Base-by-base conservation (phyloP, 371 early-diverging fungal species). In the Sporodiniella umbellata region DNA sequence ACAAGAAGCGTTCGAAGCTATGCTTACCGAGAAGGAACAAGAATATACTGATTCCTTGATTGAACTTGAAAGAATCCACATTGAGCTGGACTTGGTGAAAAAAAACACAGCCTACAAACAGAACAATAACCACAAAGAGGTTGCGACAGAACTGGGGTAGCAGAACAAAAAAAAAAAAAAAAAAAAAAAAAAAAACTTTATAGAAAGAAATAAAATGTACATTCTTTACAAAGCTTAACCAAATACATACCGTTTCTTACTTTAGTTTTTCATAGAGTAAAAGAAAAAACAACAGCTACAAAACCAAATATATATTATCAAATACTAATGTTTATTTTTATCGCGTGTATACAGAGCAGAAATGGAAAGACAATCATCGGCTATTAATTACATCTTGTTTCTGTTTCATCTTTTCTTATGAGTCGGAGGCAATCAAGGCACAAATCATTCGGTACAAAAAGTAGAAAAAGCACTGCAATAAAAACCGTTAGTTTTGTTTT, bases 361-460 rank as follows among this genome's bases (percentile, higher is more conserved):
- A 28, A 28, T 28, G 10, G 30, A 28, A 28, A 28, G 10, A 4
- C 4, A 28, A 28, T 7, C n/a, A n/a, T n/a, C n/a, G n/a, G n/a
- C n/a, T n/a, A n/a, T n/a, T n/a, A n/a, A n/a, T n/a, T 18, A 40
- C 3, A 15, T 49, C 19, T 28, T 38, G 12, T 31, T 40, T 39
- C 18, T 49, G 40, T 40, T n/a, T n/a, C 40, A 40, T 10, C 21
- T 40, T 44, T 53, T 22, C 30, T 64, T 68, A 72, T 38, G 71
- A 56, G 60, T 73, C 74, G 48, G 86, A 81, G 62, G 77, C 78
- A 53, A 84, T 82, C 55, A 84, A 64, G 28, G 81, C 85, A 30
- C 84, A 75, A 59, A 85, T 84, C 85, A 85, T 83, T 61, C 86
- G 82, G 68, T 89, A 90, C 33, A 90, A 75, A 51, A 86, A 96